Evolutionary conservation across 2,329 filamentous ascomycete genomes (phyloP), one percentile per base, ranked within the genome.

Genomic region (Bipolaris oryzae): DNA sequence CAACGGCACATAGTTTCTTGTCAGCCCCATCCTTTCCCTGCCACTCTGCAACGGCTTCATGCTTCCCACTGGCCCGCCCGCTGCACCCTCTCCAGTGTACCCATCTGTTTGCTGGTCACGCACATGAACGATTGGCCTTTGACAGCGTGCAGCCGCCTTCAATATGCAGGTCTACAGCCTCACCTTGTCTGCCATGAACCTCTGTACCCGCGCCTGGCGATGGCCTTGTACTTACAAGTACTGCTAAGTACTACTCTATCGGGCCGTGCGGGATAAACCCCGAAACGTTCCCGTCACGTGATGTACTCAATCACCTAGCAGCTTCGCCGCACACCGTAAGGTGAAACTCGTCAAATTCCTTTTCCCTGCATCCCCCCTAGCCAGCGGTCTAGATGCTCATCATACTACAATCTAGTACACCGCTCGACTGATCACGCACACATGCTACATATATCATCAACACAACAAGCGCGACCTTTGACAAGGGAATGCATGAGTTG

Each of bases 81-180:
- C 34, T 16, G 23, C 33, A 31, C 16, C 42, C 28, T 35, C 20
- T 47, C 42, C 42, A 35, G 35, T 21, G 21, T 39, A 35, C 42
- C 50, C 38, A 41, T 25, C 53, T 47, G 38, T 53, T 46, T 37
- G 16, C 39, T 50, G 48, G 48, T 42, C 45, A 37, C 21, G 34
- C 31, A 48, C 20, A 28, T 42, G 33, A 33, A 50, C 43, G 35
- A 23, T 55, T 48, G 39, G 51, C 31, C 21, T 55, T 38, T 52
- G 53, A 53, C 37, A 57, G 48, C 41, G 56, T 53, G 16, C 53
- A 53, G 31, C 33, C 44, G 15, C 10, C 45, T 20, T 20, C 44
- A 53, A 13, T 42, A 52, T 48, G 45, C 53, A 44, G 31, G 5
- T 35, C 49, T 56, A 21, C 59, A 53, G 43, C 53, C 52, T 55